Evolutionary conservation across 2,329 filamentous ascomycete species (phyloP).

Genomic region (Curvularia verruculosa): DNA sequence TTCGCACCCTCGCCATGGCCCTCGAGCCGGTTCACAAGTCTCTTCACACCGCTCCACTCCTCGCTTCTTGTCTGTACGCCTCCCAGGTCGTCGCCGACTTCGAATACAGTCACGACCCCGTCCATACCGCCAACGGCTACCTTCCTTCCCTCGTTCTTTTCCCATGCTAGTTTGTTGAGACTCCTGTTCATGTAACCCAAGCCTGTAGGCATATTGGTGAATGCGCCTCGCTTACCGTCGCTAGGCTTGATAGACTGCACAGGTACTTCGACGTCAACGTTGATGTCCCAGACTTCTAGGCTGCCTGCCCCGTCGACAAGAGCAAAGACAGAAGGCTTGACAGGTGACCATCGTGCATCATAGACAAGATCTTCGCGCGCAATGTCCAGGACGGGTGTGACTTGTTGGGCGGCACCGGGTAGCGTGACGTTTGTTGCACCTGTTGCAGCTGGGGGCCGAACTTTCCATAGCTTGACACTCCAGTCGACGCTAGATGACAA

Average conservation of each 20-base stretch:
- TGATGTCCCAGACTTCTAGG: constrained; percentile 94
- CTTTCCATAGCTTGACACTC: constrained; percentile 97
- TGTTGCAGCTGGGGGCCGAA: constrained; percentile 78
- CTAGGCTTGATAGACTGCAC: constrained; percentile 78
- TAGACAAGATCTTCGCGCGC: constrained; percentile 96
- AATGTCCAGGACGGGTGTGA: constrained; percentile 84
- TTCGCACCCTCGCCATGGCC: constrained; percentile 32
- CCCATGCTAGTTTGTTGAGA: constrained; percentile 94
- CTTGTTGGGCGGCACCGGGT: constrained; percentile 53
- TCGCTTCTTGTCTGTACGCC: constrained; percentile 87
- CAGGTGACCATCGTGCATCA: constrained; percentile 92
- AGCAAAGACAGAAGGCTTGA: constrained; percentile 92
- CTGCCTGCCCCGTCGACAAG: constrained; percentile 91
- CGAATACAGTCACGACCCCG: constrained; percentile 88
- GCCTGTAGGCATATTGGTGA: constrained; percentile 47
- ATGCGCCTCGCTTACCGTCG: constrained; percentile 52
- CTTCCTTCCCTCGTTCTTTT: constrained; percentile 83
- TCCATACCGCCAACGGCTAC: constrained; percentile 92
- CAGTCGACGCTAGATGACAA: constrained; percentile 93
- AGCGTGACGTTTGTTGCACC: constrained; percentile 52
- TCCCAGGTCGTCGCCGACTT: constrained; percentile 81
- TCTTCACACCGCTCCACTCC: constrained; percentile 94
- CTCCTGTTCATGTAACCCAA: constrained; percentile 76
- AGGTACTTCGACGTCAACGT: constrained; percentile 89
- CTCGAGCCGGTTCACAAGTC: constrained; percentile 79